Evolutionary conservation across 352 stramenopile genomes (phyloP).

Genomic region (Globisporangium alternatum): DNA sequence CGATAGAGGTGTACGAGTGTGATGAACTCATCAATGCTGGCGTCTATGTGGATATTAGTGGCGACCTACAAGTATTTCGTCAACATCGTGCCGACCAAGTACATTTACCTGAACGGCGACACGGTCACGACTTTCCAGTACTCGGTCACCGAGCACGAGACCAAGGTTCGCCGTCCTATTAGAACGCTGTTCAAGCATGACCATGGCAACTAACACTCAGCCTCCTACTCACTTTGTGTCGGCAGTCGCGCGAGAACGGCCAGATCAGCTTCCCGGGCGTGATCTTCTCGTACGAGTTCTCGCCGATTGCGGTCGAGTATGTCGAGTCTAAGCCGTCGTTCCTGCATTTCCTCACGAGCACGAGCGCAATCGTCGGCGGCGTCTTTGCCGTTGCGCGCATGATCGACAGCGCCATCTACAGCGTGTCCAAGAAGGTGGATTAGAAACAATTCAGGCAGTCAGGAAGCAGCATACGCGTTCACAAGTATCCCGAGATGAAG

Average conservation of each 20-base stretch:
- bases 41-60: slow-evolving; percentile 31
- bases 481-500: background rate
- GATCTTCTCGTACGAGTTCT: slow-evolving; percentile 89
- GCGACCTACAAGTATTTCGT: slow-evolving; percentile 90
- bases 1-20: no score
- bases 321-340: slow-evolving; percentile 82
- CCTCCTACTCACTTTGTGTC: background rate
- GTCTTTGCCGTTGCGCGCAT: slow-evolving; percentile 87
- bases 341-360: slow-evolving; percentile 85
- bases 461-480: background rate
- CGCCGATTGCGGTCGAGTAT: slow-evolving; percentile 87
- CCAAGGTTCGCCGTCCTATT: slow-evolving; percentile 21
- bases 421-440: slow-evolving; percentile 86
- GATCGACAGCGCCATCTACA: slow-evolving; percentile 87
- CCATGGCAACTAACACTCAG: background rate
- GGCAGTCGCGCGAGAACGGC: slow-evolving; percentile 38
- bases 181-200: background rate
- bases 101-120: slow-evolving; percentile 74
- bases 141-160: slow-evolving; percentile 84
- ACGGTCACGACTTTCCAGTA: slow-evolving; percentile 83
- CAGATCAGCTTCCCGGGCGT: slow-evolving; percentile 78
- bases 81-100: slow-evolving; percentile 80
- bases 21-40: background rate
- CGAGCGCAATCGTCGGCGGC: slow-evolving; percentile 82
- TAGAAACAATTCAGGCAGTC: slow-evolving; percentile 26